Percentiles rank a stretch among this genome's conserved stretches.
Evolutionary conservation across 208 protist species (phyloP).

Genomic region (Leishmania braziliensis): DNA sequence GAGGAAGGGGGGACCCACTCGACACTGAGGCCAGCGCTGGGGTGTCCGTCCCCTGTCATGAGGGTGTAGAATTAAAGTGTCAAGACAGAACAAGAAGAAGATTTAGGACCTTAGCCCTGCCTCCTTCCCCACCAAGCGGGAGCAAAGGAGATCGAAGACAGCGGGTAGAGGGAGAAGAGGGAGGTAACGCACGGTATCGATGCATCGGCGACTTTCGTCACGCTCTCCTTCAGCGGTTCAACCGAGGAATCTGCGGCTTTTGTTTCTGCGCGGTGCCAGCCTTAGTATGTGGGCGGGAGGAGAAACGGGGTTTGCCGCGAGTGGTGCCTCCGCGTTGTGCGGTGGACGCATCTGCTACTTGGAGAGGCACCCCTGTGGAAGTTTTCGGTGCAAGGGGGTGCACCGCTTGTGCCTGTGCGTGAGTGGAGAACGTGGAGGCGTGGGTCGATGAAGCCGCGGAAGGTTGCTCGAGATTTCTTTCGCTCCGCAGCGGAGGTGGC

Average conservation of each 20-base stretch:
- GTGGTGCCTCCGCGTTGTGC: neutral
- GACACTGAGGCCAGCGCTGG: no score
- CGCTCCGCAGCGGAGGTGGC: neutral
- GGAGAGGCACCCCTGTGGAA: neutral
- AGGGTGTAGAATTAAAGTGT: neutral
- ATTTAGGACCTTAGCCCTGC: neutral
- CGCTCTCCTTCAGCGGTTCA: slow-evolving; percentile 8
- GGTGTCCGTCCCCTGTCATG: neutral
- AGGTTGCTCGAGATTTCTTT: neutral
- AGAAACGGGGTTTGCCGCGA: slow-evolving; percentile 1
- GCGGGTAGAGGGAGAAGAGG: neutral
- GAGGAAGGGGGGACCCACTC: neutral
- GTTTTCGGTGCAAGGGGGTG: neutral
- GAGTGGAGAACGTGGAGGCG: neutral
- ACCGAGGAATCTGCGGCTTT: slow-evolving; percentile 15
- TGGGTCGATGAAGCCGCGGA: neutral
- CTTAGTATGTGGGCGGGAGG: neutral
- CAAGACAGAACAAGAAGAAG: neutral
- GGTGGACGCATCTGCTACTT: neutral
- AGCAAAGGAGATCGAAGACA: neutral
- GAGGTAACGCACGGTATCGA: neutral
- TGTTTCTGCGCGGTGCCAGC: slow-evolving; percentile 7
- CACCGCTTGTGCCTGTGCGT: neutral
- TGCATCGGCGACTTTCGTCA: neutral
- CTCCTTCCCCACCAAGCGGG: neutral